Conservation (phyloP, 257 asterid genomes). For the Paulownia fortunei region DNA sequence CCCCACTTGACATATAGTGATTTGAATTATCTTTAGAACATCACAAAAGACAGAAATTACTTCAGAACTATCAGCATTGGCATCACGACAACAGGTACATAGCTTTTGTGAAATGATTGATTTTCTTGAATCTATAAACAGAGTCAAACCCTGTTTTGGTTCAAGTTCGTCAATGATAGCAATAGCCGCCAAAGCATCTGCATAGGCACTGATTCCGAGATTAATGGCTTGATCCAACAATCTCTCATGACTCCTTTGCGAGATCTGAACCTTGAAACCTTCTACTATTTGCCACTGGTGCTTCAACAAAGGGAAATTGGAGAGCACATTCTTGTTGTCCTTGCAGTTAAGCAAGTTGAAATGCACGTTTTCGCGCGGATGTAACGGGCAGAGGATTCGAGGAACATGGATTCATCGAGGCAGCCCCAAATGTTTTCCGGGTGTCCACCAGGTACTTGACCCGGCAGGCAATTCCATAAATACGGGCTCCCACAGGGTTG, state of each 20-base stretch:
- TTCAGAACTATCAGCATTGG: constrained; percentile 64
- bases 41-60: constrained; percentile 85
- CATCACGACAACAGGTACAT: constrained; percentile 70
- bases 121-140: constrained; percentile 85
- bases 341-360: constrained; percentile 52
- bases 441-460: constrained; percentile 99
- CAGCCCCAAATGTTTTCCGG: constrained; percentile 99
- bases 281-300: constrained; percentile 99
- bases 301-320: constrained; percentile 88
- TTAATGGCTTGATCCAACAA: constrained; percentile 70
- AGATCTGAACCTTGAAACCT: constrained; percentile 91
- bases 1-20: constrained; percentile 93
- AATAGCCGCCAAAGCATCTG: constrained; percentile 94
- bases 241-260: constrained; percentile 89
- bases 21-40: constrained; percentile 84
- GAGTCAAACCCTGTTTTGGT: constrained; percentile 75
- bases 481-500: constrained; percentile 61
- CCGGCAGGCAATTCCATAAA: constrained; percentile 89
- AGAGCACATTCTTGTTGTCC: constrained; percentile 60
- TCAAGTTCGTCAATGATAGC: constrained; percentile 85
- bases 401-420: constrained; percentile 93
- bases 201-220: constrained; percentile 78
- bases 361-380: constrained; percentile 89
- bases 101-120: constrained; percentile 76
- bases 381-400: constrained; percentile 89